Conservation (phyloP, 2,329 filamentous ascomycete genomes). For the Fusarium sulawesiense region DNA sequence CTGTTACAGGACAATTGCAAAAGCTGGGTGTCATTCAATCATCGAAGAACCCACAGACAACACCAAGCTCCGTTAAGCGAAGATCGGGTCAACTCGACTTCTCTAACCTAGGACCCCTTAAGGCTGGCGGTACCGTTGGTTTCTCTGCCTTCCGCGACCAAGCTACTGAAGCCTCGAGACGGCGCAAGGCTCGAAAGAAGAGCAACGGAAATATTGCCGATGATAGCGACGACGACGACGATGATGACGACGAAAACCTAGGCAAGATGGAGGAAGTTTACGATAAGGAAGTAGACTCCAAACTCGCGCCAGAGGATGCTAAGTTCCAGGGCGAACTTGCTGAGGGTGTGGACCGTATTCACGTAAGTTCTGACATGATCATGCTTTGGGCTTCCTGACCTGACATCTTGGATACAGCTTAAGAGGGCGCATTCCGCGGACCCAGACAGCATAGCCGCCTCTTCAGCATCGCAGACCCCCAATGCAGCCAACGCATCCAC, state of each 20-base stretch:
- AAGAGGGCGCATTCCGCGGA: constrained; percentile 84
- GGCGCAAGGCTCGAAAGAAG: constrained; percentile 70
- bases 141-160: constrained; percentile 89
- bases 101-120: constrained; percentile 83
- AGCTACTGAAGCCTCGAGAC: constrained; percentile 64
- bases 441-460: constrained; percentile 61
- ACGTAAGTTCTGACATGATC: constrained; percentile 62
- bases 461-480: constrained; percentile 51
- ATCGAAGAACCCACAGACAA: constrained; percentile 71
- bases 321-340: constrained; percentile 79
- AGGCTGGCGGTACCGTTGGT: constrained; percentile 86
- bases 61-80: constrained; percentile 74
- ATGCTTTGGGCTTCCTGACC: not conserved
- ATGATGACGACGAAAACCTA: constrained; percentile 70
- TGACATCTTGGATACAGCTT: constrained; percentile 63
- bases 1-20: constrained; percentile 82
- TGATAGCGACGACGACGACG: constrained; percentile 82
- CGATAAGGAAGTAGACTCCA: constrained; percentile 69
- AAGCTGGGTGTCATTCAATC: constrained; percentile 92
- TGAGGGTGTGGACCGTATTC: constrained; percentile 84
- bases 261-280: constrained; percentile 74
- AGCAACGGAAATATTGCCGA: constrained; percentile 74
- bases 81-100: constrained; percentile 88
- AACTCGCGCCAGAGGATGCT: constrained; percentile 76
- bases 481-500: constrained; percentile 60